A percentile compares a stretch with the other conserved stretches of the same genome.
Conservation (phyloP, 1,284 basidiomycete genomes). For the Ustilago hordei region DNA sequence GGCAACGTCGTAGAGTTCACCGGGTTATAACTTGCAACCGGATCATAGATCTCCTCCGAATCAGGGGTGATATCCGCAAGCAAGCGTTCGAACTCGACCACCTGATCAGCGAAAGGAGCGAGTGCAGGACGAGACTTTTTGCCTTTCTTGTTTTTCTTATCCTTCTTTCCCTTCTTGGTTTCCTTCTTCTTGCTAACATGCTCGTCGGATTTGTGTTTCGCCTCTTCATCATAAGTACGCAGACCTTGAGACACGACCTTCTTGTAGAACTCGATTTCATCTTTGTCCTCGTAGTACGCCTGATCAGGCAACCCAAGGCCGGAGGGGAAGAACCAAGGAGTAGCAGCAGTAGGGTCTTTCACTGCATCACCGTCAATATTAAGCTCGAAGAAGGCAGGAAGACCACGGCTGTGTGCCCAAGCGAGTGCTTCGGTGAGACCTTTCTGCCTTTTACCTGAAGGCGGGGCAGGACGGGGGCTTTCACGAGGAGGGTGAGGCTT, state of each 20-base stretch:
- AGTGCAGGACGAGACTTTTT: conserved; percentile 71
- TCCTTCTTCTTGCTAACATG: conserved; percentile 70
- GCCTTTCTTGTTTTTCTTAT: conserved; percentile 72
- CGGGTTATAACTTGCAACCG: conserved; percentile 90
- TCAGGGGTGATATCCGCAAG: conserved; percentile 79
- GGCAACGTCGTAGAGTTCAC: conserved; percentile 76
- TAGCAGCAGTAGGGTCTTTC: conserved; percentile 87
- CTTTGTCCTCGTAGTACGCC: conserved; percentile 90
- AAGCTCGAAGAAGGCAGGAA: conserved; percentile 82
- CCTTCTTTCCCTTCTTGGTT: conserved; percentile 74
- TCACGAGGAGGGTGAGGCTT: conserved; percentile 52
- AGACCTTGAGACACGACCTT: conserved; percentile 79
- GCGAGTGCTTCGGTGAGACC: conserved; percentile 82
- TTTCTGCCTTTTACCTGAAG: conserved; percentile 69
- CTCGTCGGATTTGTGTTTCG: conserved; percentile 74
- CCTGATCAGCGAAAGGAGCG: conserved; percentile 76
- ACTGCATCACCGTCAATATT: conserved; percentile 88
- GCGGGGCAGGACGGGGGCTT: conserved; percentile 50
- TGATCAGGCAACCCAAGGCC: conserved; percentile 88
- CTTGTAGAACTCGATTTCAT: conserved; percentile 79
- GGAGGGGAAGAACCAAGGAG: conserved; percentile 86
- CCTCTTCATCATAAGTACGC: conserved; percentile 73
- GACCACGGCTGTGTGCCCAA: conserved; percentile 79
- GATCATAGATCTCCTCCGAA: conserved; percentile 77
- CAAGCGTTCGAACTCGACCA: conserved; percentile 83